A percentile compares a stretch with the other conserved stretches of the same genome.
Evolutionary conservation across 202 grass and related monocot genomes (phyloP).

Genomic region (Zizania palustris): DNA sequence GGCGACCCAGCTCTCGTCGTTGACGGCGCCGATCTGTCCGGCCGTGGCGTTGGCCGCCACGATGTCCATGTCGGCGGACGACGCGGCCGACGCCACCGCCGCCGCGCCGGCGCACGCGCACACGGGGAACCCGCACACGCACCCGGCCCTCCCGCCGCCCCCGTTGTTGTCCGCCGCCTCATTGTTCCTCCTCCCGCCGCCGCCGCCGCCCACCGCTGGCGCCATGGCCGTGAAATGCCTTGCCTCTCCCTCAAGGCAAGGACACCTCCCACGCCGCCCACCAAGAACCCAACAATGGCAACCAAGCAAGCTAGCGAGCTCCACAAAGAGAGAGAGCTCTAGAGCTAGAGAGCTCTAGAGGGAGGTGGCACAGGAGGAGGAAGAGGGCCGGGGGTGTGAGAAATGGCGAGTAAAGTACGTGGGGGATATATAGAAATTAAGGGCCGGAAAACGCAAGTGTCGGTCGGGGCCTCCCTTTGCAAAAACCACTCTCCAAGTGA

Average conservation of each 20-base stretch:
- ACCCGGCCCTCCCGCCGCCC: not conserved
- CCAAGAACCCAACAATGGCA: not conserved
- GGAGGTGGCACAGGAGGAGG: not conserved
- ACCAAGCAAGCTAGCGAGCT: not conserved
- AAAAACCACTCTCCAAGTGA: no score
- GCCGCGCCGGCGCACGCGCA: conserved; percentile 57
- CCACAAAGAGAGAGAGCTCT: not conserved
- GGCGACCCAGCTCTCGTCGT: conserved; percentile 58
- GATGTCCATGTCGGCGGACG: conserved; percentile 55
- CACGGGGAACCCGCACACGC: conserved; percentile 61
- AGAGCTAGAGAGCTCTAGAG: not conserved
- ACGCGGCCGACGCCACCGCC: conserved; percentile 57
- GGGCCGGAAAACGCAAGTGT: conserved; percentile 45
- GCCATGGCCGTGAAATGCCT: conserved; percentile 50
- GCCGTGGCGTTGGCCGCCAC: conserved; percentile 24
- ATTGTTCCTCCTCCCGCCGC: conserved; percentile 32
- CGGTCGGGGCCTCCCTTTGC: conserved; percentile 32
- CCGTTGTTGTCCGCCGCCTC: not conserved
- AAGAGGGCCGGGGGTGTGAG: conserved; percentile 15
- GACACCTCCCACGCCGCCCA: no score
- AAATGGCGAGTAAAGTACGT: conserved; percentile 47
- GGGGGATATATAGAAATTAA: conserved; percentile 66
- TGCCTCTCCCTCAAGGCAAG: conserved; percentile 19
- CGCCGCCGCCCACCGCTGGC: conserved; percentile 42
- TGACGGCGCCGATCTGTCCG: conserved; percentile 49